Conservation (phyloP, 2,329 filamentous ascomycete species). For the Dichotomopilus funicola region DNA sequence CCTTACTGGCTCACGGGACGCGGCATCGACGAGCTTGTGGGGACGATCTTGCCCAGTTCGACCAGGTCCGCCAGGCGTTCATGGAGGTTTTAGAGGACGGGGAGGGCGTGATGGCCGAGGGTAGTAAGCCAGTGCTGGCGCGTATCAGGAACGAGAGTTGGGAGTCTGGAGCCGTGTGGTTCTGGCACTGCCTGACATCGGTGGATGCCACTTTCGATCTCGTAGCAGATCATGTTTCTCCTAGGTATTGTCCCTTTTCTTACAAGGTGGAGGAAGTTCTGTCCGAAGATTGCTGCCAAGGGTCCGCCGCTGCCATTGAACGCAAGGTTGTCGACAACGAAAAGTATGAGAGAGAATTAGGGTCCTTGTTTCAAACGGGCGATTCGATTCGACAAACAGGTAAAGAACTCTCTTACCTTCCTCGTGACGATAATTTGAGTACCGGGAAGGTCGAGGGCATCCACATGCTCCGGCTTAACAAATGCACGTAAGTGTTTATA, state of each 20-base stretch:
- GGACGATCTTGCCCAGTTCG: constrained; percentile 7
- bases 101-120: constrained; percentile 4
- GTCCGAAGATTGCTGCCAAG: constrained; percentile 21
- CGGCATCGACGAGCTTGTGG: constrained; percentile 10
- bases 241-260: constrained; percentile 20
- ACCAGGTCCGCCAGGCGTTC: constrained; percentile 14
- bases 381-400: too few relatives aligned
- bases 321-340: constrained; percentile 22
- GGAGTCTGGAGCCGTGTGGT: constrained; percentile 27
- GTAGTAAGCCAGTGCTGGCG: constrained; percentile 15
- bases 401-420: too few relatives aligned
- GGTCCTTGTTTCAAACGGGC: not conserved
- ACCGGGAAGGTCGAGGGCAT: too few relatives aligned
- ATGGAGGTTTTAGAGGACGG: constrained; percentile 13
- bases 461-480: too few relatives aligned
- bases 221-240: constrained; percentile 24
- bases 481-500: too few relatives aligned
- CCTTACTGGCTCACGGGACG: constrained; percentile 6
- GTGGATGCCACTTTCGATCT: constrained; percentile 23
- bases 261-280: constrained; percentile 19
- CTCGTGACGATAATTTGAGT: too few relatives aligned
- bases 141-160: constrained; percentile 23
- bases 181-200: constrained; percentile 26
- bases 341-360: constrained; percentile 19
- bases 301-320: constrained; percentile 17